A percentile compares a stretch with the other conserved stretches of the same genome.
phyloP scores from a whole-genome alignment of 768 basidiomycete species.

The Agrocybe pediades region DNA sequence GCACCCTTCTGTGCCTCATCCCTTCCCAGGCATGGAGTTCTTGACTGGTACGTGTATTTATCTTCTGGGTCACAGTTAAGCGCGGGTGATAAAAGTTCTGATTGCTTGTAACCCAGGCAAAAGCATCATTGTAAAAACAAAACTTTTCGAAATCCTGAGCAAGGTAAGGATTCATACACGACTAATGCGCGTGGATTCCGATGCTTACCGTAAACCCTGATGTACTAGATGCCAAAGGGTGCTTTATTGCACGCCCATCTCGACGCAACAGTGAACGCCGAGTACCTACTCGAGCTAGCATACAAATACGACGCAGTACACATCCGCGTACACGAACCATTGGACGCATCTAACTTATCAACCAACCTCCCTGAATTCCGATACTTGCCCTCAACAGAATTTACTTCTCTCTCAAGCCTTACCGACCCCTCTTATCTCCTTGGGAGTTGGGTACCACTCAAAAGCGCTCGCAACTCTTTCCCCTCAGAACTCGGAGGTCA shows the following conservation, averaged over 20 bases:
- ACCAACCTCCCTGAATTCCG: constrained; percentile 54
- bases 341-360: constrained; percentile 43
- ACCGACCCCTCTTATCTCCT: constrained; percentile 45
- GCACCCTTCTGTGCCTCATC: constrained; percentile 53
- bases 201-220: not conserved
- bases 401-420: constrained; percentile 33
- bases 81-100: too few species aligned
- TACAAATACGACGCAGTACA: constrained; percentile 61
- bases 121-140: constrained; percentile 59
- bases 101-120: constrained; percentile 38
- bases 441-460: constrained; percentile 55
- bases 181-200: too few species aligned
- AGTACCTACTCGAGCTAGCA: constrained; percentile 53
- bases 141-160: constrained; percentile 59
- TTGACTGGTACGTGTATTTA: constrained; percentile 61
- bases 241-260: constrained; percentile 74
- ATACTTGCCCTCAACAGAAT: constrained; percentile 40
- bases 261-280: constrained; percentile 70
- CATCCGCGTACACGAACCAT: constrained; percentile 43
- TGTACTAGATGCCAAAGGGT: constrained; percentile 80
- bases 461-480: constrained; percentile 55
- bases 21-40: constrained; percentile 81
- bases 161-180: constrained; percentile 41
- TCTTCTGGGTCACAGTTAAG: not conserved
- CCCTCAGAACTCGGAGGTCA: constrained; percentile 54